Conservation (phyloP, 2,329 filamentous ascomycete genomes). For the Arthrobotrys sphaeroides region DNA sequence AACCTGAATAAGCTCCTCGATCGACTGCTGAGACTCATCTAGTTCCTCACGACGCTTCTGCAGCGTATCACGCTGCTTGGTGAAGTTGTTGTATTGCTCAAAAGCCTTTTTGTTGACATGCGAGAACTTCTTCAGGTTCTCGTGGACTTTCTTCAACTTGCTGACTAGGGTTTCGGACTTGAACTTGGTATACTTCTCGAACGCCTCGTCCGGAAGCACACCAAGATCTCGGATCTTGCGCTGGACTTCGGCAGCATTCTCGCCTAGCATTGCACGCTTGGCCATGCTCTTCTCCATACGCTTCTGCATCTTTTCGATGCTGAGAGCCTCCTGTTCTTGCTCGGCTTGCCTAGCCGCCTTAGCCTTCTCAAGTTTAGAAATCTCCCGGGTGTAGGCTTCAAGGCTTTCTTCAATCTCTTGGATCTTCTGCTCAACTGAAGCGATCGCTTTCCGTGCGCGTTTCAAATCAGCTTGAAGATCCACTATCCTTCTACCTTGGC, state of each 20-base stretch:
- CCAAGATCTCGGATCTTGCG: constrained; percentile 92
- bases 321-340: constrained; percentile 74
- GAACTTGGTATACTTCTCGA: constrained; percentile 86
- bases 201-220: constrained; percentile 90
- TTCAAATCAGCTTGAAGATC: constrained; percentile 84
- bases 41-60: constrained; percentile 86
- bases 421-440: constrained; percentile 74
- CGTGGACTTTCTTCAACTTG: constrained; percentile 88
- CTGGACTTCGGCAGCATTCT: constrained; percentile 80
- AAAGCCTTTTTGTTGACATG: constrained; percentile 99
- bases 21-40: constrained; percentile 83
- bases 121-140: constrained; percentile 92
- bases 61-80: constrained; percentile 85
- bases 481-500: constrained; percentile 72
- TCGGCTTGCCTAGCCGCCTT: constrained; percentile 64
- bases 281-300: constrained; percentile 90
- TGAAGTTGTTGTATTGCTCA: constrained; percentile 98
- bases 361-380: constrained; percentile 60
- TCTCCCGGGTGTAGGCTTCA: constrained; percentile 65
- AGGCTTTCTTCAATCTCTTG: constrained; percentile 78
- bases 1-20: constrained; percentile 89
- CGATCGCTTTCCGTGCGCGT: constrained; percentile 75
- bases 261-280: constrained; percentile 80
- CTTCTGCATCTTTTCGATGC: constrained; percentile 86
- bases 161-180: constrained; percentile 77